These are phyloP conservation scores for Xylona heveae DNA, from an alignment of 495 filamentous ascomycete genomes.

Conservation along the genomic window DNA sequence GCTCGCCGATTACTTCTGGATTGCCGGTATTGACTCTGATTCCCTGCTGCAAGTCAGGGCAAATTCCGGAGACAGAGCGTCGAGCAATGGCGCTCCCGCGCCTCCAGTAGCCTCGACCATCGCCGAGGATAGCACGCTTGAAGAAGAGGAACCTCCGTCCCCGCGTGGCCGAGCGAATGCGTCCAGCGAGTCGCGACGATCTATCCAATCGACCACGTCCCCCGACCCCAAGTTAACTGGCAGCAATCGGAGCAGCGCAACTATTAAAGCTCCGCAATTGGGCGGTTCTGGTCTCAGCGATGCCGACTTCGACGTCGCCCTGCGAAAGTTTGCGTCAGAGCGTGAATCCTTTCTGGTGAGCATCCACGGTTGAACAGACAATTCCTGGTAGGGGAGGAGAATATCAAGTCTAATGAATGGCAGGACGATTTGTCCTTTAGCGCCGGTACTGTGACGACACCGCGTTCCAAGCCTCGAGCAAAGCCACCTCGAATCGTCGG, in stretches of 20 bases:
- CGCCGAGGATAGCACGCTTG: conserved; percentile 42
- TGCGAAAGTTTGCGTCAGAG: conserved; percentile 86
- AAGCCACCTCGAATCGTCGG: conserved; percentile 62
- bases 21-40: conserved; percentile 68
- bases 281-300: conserved; percentile 23
- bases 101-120: conserved; percentile 54
- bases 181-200: conserved; percentile 40
- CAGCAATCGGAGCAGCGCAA: conserved; percentile 80
- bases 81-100: conserved; percentile 21
- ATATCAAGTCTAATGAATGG: too few relatives aligned
- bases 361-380: too few relatives aligned
- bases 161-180: neutral
- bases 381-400: too few relatives aligned
- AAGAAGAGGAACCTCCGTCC: conserved; percentile 6
- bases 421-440: conserved; percentile 82
- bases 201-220: conserved; percentile 30
- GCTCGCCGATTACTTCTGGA: conserved; percentile 98
- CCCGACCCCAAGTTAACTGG: conserved; percentile 30
- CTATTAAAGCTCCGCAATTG: conserved; percentile 39
- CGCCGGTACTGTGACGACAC: conserved; percentile 53
- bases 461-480: conserved; percentile 21
- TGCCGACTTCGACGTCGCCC: conserved; percentile 80
- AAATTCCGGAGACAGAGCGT: conserved; percentile 14
- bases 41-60: conserved; percentile 28
- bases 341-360: conserved; percentile 79